Evolutionary conservation across 2,329 filamentous ascomycete species (phyloP), one percentile per base, ranked within the genome.

Genomic region (Diaporthe amygdali): DNA sequence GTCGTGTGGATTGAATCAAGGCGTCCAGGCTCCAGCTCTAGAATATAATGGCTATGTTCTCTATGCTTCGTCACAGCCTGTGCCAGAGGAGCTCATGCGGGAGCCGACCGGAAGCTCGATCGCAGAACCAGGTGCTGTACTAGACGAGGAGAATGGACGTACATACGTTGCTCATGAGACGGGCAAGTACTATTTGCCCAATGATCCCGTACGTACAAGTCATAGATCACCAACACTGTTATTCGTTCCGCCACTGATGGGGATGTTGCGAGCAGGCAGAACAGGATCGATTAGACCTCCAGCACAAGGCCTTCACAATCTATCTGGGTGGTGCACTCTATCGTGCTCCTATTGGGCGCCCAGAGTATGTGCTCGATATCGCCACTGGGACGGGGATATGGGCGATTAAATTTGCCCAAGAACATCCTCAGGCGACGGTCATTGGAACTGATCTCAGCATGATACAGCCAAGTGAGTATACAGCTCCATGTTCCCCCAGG

Each of bases 381-480:
- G 70, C 66, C 2, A 72, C 66, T 4, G 70, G 70, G 17, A 71
- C 70, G 17, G 70, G 71, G 9, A 72, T 70, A 27, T 72, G 71
- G 71, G 68, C 71, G 17, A 72, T 68, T 20, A 66, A 71, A 3
- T 72, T 71, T 20, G 64, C 71, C 15, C 66, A 52, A 30, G 32
- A 68, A 1, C 55, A 72, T 34, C 71, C 71, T n/a, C 46, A 64
- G 12, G 44, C 71, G 8, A 72, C 54, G 0, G 64, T 72, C 30
- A 56, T 71, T 56, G 71, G 71, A 2, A 72, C 71, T 37, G 71
- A 71, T 32, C 55, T 72, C 4, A 72, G 71, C 63, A 64, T 71
- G 52, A 72, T 72, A 7, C 71, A 72, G 30, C 71, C 71, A 15
- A 44, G 49, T 49, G 55, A 69, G 64, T 34, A 30, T 14, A 14